Percentiles rank a stretch among this genome's conserved stretches.
Evolutionary conservation across 2,329 filamentous ascomycete genomes (phyloP).

Genomic region (Penicillium freii): DNA sequence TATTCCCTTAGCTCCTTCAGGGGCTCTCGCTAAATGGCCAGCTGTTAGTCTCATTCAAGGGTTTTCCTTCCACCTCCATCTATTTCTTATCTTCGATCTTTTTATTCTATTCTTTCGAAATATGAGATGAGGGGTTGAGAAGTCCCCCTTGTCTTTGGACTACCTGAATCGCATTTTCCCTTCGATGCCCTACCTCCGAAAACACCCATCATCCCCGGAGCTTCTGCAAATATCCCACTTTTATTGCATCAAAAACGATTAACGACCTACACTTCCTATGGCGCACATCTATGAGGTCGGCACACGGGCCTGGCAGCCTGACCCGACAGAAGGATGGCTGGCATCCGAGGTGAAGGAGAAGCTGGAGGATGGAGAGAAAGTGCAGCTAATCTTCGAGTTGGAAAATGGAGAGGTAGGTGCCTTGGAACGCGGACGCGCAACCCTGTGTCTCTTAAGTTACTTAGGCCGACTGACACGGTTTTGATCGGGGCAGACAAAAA

Average conservation of each 20-base stretch:
- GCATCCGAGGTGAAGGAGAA: slow-evolving; percentile 91
- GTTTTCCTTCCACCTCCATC: slow-evolving; percentile 12
- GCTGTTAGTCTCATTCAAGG: slow-evolving; percentile 21
- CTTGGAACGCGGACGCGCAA: not conserved
- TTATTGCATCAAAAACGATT: slow-evolving; percentile 8
- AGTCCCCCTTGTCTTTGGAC: slow-evolving; percentile 27
- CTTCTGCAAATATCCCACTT: slow-evolving; percentile 12
- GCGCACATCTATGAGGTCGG: slow-evolving; percentile 94
- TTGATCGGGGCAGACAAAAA: slow-evolving; percentile 62
- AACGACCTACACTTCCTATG: slow-evolving; percentile 53
- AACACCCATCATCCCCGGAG: slow-evolving; percentile 5
- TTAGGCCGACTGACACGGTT: slow-evolving; percentile 17
- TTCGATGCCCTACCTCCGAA: slow-evolving; percentile 5
- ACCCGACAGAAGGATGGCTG: slow-evolving; percentile 93
- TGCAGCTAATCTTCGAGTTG: slow-evolving; percentile 80
- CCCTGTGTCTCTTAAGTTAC: not conserved
- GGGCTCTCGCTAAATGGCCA: slow-evolving; percentile 31
- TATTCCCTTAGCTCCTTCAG: slow-evolving; percentile 28
- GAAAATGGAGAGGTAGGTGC: slow-evolving; percentile 82
- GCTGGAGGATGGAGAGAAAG: slow-evolving; percentile 77
- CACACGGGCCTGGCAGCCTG: slow-evolving; percentile 97
- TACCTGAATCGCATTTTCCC: slow-evolving; percentile 14
- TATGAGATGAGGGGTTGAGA: slow-evolving; percentile 29
- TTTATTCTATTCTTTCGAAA: slow-evolving; percentile 22
- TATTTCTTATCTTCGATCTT: slow-evolving; percentile 13